These are phyloP conservation scores for Pseudonitzschia pungens DNA, from an alignment of 108 stramenopile species.

Conservation along the genomic window DNA sequence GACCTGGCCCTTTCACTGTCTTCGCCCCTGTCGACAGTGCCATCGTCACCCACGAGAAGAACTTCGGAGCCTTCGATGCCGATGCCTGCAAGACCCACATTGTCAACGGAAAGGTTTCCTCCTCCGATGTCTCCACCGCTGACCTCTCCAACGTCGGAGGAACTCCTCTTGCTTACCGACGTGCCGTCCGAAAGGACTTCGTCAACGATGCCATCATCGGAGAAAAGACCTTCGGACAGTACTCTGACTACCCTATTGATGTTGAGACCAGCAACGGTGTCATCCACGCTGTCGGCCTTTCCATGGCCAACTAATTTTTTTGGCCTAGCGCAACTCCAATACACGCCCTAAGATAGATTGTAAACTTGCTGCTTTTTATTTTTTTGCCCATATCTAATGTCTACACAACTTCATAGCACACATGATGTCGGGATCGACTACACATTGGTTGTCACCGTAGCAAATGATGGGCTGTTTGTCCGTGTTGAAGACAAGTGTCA, in stretches of 20 bases:
- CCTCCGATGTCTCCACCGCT: slow-evolving; percentile 32
- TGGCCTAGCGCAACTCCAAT: not conserved
- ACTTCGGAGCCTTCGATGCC: slow-evolving; percentile 49
- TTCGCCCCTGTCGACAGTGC: slow-evolving; percentile 68
- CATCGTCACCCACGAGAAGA: slow-evolving; percentile 48
- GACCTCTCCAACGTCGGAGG: slow-evolving; percentile 49
- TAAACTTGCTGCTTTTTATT: not conserved
- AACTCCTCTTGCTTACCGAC: slow-evolving; percentile 42
- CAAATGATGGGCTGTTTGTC: too few species aligned
- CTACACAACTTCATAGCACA: too few species aligned
- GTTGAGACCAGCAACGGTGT: slow-evolving; percentile 61
- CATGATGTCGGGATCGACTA: too few species aligned
- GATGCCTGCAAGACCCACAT: slow-evolving; percentile 57
- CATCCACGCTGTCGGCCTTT: slow-evolving; percentile 61
- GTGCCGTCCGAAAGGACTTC: slow-evolving; percentile 69
- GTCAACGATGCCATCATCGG: slow-evolving; percentile 75
- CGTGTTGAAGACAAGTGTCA: too few species aligned
- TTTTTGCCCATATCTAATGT: too few species aligned
- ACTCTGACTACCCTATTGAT: slow-evolving; percentile 56
- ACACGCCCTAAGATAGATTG: not conserved
- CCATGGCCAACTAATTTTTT: slow-evolving; percentile 15
- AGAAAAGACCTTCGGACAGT: slow-evolving; percentile 57
- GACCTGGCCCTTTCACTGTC: slow-evolving; percentile 61
- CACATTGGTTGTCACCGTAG: too few species aligned
- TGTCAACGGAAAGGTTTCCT: slow-evolving; percentile 49